Evolutionary conservation across 345 rosid species (phyloP).

Genomic region (Gossypium raimondii): DNA sequence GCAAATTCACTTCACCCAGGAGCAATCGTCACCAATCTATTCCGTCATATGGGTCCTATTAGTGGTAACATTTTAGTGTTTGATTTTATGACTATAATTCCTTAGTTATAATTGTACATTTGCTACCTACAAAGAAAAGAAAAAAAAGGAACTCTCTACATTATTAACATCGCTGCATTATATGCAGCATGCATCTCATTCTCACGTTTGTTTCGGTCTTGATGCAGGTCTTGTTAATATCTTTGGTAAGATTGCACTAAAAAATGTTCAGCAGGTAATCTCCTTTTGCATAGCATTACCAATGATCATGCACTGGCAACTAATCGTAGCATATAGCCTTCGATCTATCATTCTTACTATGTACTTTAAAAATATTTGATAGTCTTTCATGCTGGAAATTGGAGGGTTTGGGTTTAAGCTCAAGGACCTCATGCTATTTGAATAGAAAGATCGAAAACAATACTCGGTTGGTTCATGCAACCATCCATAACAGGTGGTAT

Average conservation of each 20-base stretch:
- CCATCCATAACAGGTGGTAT: background rate
- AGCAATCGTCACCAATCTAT: slow-evolving; percentile 38
- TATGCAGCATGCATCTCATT: background rate
- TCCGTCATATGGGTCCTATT: slow-evolving; percentile 28
- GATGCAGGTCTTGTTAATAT: slow-evolving; percentile 32
- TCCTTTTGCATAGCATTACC: background rate
- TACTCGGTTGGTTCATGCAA: background rate
- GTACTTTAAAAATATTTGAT: background rate
- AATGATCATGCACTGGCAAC: background rate
- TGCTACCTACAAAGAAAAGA: background rate
- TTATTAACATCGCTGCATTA: background rate
- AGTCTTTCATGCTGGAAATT: background rate
- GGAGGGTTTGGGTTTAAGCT: background rate
- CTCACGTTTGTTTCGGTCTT: slow-evolving; percentile 7
- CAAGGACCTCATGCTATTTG: background rate
- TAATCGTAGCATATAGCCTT: background rate
- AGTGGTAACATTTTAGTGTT: slow-evolving; percentile 21
- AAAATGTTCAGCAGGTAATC: slow-evolving; percentile 47
- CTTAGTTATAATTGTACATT: background rate
- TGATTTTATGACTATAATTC: background rate
- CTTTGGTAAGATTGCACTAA: slow-evolving; percentile 36
- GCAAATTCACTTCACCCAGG: slow-evolving; percentile 65
- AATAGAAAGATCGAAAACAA: background rate
- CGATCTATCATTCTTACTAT: background rate
- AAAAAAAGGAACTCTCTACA: background rate